These are phyloP conservation scores for Rhizodiscina lignyota DNA, from an alignment of 495 filamentous ascomycete species.

Conservation along the genomic window DNA sequence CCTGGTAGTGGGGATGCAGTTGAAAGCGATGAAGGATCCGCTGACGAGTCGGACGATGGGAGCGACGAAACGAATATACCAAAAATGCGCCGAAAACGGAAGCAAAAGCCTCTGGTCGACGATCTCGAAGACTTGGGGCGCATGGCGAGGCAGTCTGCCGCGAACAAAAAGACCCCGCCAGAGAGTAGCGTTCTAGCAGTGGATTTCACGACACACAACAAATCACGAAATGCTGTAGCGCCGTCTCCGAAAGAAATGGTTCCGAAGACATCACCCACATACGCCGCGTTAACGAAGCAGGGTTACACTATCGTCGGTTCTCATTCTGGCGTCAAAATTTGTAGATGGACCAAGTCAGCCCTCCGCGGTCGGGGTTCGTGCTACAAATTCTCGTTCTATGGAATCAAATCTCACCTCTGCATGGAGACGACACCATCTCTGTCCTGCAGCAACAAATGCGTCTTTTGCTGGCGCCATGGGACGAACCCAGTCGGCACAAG, in stretches of 20 bases:
- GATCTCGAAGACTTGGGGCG: constrained; percentile 78
- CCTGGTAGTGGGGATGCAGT: constrained; percentile 63
- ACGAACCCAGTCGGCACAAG: constrained; percentile 93
- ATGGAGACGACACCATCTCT: constrained; percentile 96
- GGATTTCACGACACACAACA: constrained; percentile 63
- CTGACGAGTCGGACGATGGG: constrained; percentile 33
- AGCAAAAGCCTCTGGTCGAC: constrained; percentile 33
- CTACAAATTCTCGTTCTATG: constrained; percentile 96
- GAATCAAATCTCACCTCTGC: constrained; percentile 85
- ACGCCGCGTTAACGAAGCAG: constrained; percentile 80
- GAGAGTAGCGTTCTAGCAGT: constrained; percentile 41
- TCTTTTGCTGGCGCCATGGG: constrained; percentile 97
- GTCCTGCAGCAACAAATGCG: constrained; percentile 93
- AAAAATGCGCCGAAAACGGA: constrained; percentile 19
- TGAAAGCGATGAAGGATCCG: constrained; percentile 64
- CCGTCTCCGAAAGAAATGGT: constrained; percentile 73
- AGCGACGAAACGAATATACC: constrained; percentile 17
- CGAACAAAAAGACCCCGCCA: constrained; percentile 2
- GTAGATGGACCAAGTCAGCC: constrained; percentile 94
- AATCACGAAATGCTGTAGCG: constrained; percentile 14
- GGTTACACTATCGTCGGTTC: constrained; percentile 90
- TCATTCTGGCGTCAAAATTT: constrained; percentile 94
- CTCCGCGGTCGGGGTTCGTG: constrained; percentile 90
- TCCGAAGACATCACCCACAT: constrained; percentile 71
- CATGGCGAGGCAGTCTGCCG: constrained; percentile 30